phyloP scores from a whole-genome alignment of 345 rosid species.

The Stellera chamaejasme region DNA sequence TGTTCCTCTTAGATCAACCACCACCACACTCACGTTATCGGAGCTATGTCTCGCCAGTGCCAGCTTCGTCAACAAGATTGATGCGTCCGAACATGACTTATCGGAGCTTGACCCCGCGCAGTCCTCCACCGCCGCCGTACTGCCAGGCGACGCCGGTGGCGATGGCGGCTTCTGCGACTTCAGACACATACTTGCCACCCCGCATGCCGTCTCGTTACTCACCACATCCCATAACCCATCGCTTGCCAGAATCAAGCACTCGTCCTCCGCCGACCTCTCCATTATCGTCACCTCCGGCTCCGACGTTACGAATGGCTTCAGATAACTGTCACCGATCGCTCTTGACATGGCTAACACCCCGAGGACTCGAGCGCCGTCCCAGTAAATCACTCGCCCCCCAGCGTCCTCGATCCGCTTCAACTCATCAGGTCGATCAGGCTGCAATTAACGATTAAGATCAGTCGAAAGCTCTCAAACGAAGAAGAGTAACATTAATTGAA shows the following conservation, averaged over 20 bases:
- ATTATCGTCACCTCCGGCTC: constrained; percentile 47
- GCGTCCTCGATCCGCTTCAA: constrained; percentile 54
- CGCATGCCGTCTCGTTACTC: constrained; percentile 45
- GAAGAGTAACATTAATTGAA: no score
- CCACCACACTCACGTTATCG: constrained; percentile 78
- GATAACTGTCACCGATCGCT: constrained; percentile 52
- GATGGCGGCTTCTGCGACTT: constrained; percentile 5
- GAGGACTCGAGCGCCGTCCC: constrained; percentile 64
- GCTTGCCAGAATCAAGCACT: constrained; percentile 54
- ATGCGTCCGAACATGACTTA: constrained; percentile 63
- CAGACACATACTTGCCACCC: constrained; percentile 43
- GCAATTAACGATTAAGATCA: neutral
- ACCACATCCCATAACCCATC: constrained; percentile 73
- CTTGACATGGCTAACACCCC: constrained; percentile 63
- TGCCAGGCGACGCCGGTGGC: constrained; percentile 8
- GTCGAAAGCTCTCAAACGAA: no score
- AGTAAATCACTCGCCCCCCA: constrained; percentile 80
- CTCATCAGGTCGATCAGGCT: constrained; percentile 95
- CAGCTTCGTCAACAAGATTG: constrained; percentile 59
- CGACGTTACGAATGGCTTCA: constrained; percentile 50
- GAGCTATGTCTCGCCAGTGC: constrained; percentile 59
- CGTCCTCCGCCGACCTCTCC: constrained; percentile 40
- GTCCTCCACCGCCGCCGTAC: constrained; percentile 9
- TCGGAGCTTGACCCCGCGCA: constrained; percentile 23
- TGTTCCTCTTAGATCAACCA: constrained; percentile 51